Base-by-base conservation (phyloP, 2,329 filamentous ascomycete genomes). In the Corniculantispora saksenae region DNA sequence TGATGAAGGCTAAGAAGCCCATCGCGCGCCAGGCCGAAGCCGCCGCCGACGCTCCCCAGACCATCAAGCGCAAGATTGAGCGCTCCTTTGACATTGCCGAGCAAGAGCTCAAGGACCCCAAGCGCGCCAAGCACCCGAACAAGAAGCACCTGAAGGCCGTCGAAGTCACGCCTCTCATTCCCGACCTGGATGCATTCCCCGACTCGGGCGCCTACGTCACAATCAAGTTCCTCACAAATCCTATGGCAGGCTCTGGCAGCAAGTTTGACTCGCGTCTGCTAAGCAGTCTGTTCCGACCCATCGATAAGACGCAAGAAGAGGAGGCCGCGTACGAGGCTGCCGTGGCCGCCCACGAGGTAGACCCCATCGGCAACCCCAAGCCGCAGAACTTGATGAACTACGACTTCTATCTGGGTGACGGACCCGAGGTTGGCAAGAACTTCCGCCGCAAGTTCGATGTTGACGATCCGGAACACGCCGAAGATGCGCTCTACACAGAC, bases 141-240 rank as follows among this genome's bases (percentile, higher is more conserved):
- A 89, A 87, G 76, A 83, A 80, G 70, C 74, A 85, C 68, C 75
- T 89, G 66, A 84, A 83, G 70, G 78, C 89, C 3, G 81, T 89
- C 19, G 85, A 88, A 51, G 84, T 85, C 21, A 84, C 83, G 66
- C 87, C 88, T 32, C 76, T 91, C 47, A 76, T 91, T 21, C 89
- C 89, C 7, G 89, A 91, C 71, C 81, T 89, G 50, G 85, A 89
- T 66, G 85, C 87, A n/a, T 89, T 90, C 78, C 87, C 88, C 56
- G 89, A 91, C 74, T 86, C 85, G 3, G 88, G 89, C 63, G 87
- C 88, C 67, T 91, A 91, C 72, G 85, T 90, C 68, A 87, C 88
- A 17, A 82, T 91, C 78, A 91, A 91, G 76, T 90, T 91, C 76
- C 83, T 83, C 60, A 87, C 84, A 68, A 89, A 89, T 72, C 89